Base-by-base conservation (phyloP, 164 flowering plant species). In the Warburgia ugandensis region DNA sequence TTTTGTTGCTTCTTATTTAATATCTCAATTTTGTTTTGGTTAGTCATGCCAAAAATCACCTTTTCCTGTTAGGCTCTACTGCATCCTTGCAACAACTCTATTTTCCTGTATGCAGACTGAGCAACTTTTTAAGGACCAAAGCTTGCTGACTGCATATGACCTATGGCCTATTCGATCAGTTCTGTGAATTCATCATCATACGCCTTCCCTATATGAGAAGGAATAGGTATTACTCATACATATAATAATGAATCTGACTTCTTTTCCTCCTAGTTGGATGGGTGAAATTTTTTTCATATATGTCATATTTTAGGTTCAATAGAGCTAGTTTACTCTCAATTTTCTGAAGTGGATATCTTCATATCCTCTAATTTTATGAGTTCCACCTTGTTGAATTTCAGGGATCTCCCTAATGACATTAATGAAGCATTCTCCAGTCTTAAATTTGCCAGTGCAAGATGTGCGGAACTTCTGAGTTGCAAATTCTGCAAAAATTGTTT, bases 341-440 rank as follows among this genome's bases (percentile, higher is more conserved):
- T 11, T 10, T 17, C 29, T 45, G 7, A 25, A 14, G 10, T 6
- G 13, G 10, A 29, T 3, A 26, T 27, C 12, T 12, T n/a, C n/a
- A n/a, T n/a, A n/a, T 26, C 26, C 7, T 8, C 4, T 0, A 45
- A 42, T 42, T 6, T 10, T 26, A 16, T 7, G 29, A 6, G 25
- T 25, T 17, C 37, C 22, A 30, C 16, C 9, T 49, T 21, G 4
- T 17, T n/a, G n/a, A n/a, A 3, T 30, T 46, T 35, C 55, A 87
- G 96, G 80, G 88, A 87, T 55, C 68, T 70, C 47, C 95, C 96
- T 1, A 70, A 81, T 68, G 95, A 81, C 39, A 67, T 91, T 30
- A 78, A 75, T 38, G 96, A 85, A 72, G 95, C 94, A 45, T 71
- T 84, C 35, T 85, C 96, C 14, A 87, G 75, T 63, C 73, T 91